A percentile compares a stretch with the other conserved stretches of the same genome.
phyloP scores from a whole-genome alignment of 2,329 filamentous ascomycete species.

The Raffaelea ambrosiae region DNA sequence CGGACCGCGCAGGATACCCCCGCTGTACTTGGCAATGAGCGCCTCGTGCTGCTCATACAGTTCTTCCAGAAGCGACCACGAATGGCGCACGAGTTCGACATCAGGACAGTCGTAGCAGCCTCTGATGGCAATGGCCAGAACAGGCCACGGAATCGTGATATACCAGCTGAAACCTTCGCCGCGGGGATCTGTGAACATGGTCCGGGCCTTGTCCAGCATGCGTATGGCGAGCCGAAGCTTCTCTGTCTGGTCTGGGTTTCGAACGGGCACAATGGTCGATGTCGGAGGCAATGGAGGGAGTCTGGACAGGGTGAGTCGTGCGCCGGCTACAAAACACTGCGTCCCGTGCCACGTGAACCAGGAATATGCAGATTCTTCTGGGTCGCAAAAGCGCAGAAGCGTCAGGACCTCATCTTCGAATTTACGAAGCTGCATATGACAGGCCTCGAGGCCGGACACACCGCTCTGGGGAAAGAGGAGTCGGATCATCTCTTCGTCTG shows the following conservation, averaged over 20 bases:
- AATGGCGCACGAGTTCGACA: not conserved
- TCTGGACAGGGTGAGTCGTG: not conserved
- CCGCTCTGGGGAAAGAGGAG: not conserved
- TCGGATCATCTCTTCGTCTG: too few species aligned
- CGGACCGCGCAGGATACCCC: not conserved
- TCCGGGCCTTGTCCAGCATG: not conserved
- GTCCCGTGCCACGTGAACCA: not conserved
- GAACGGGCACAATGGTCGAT: not conserved
- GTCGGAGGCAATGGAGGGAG: not conserved
- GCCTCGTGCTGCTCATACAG: too few species aligned
- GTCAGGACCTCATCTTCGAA: not conserved
- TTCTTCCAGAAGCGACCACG: not conserved
- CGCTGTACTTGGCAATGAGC: not conserved
- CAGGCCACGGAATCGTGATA: not conserved
- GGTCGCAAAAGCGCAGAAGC: not conserved
- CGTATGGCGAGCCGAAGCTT: not conserved
- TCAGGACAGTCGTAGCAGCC: not conserved
- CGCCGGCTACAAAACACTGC: not conserved
- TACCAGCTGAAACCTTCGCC: not conserved
- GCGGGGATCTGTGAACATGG: not conserved
- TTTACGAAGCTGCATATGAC: not conserved
- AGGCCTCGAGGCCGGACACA: not conserved
- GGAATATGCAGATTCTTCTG: not conserved
- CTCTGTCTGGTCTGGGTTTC: not conserved
- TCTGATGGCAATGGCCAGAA: not conserved